Base-by-base conservation (phyloP, 192 early-diverging fungal species). In the Spizellomyces sp. region DNA sequence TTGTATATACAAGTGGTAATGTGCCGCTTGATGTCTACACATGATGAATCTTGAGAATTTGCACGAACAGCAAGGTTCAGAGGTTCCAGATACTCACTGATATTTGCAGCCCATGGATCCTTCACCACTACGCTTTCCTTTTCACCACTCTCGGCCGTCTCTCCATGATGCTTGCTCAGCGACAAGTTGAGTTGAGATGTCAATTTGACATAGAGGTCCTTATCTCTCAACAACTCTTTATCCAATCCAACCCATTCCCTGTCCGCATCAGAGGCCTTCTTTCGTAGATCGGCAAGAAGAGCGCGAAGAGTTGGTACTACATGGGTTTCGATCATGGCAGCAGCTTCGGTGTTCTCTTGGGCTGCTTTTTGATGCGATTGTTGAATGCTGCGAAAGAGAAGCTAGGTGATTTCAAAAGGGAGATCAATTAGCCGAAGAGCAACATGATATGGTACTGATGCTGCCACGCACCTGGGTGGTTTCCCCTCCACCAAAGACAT, bases 91-190 rank as follows among this genome's bases (percentile, higher is more conserved):
- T 48, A 77, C 79, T 73, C 42, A 81, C 70, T 62, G 9, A 41
- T 59, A 52, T 79, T 79, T 9, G 80, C 83, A 17, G 78, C 48
- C 80, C 80, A 84, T 9, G 83, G 83, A 72, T 84, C 83, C 46
- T 57, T 71, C 19, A 71, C 60, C 36, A 55, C 69, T 21, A 70
- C 73, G 43, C 76, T 70, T 6, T 57, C 70, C 36, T 77, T 61
- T 17, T 75, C 77, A 14, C 57, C 15, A 10, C 58, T 63, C 50
- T 74, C 69, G 1, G 66, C 46, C 45, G 71, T 27, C 54, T 72
- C 73, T 64, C 78, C 71, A 6, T 73, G 19, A 48, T 80, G 77
- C 19, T 73, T 48, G 19, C 65, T 69, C 43, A 84, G 55, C 5
- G 69, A 64, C 7, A 17, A 8, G 9, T 69, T 60, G 43, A 84